Evolutionary conservation across 768 basidiomycete species (phyloP).

Genomic region (Sistotremastrum suecicum): DNA sequence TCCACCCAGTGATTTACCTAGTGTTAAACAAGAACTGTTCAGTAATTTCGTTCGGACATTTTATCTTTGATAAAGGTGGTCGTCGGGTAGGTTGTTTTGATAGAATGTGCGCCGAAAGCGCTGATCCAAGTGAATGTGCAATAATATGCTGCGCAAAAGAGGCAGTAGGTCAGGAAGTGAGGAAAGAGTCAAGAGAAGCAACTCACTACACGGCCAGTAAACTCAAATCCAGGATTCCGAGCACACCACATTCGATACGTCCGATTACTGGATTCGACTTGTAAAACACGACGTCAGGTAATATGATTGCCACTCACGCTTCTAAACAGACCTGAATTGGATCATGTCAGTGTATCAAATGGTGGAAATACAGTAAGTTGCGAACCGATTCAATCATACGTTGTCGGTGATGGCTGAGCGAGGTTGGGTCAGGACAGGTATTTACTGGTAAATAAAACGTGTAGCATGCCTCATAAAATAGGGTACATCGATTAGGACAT

Average conservation of each 20-base stretch:
- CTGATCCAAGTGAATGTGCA: conserved; percentile 28
- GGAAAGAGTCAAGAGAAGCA: neutral
- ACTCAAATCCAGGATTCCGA: conserved; percentile 24
- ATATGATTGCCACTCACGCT: conserved; percentile 10
- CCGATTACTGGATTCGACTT: conserved; percentile 16
- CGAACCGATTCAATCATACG: conserved; percentile 28
- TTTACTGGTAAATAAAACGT: neutral
- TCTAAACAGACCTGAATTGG: conserved; percentile 17
- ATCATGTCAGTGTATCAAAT: neutral
- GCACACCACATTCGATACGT: conserved; percentile 28
- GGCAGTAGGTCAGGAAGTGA: neutral
- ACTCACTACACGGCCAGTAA: conserved; percentile 19
- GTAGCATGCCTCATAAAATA: conserved; percentile 23
- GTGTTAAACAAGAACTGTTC: conserved; percentile 21
- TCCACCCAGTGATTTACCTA: conserved; percentile 6
- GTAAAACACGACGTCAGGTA: neutral
- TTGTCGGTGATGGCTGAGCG: conserved; percentile 18
- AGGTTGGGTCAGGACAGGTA: neutral
- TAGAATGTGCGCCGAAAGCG: conserved; percentile 25
- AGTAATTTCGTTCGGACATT: conserved; percentile 1
- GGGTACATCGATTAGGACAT: conserved; percentile 26
- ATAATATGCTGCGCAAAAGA: conserved; percentile 19
- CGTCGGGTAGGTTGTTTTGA: conserved; percentile 27
- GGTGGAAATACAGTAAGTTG: neutral
- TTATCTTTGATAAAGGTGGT: conserved; percentile 19